phyloP scores from a whole-genome alignment of 257 asterid genomes.

The Nicotiana obtusifolia region DNA sequence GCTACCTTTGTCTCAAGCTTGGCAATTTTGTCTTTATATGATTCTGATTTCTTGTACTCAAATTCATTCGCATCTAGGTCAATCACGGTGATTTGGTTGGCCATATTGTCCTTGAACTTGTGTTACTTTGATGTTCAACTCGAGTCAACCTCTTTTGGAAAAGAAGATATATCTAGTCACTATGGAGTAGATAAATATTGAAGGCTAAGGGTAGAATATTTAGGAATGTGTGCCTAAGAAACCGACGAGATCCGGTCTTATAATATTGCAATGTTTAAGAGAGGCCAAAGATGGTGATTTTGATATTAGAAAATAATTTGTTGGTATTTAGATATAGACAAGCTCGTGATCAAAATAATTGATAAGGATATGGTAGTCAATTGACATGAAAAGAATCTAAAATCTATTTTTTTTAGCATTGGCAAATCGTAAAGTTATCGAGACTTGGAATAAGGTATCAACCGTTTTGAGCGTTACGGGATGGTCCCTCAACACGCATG shows the following conservation, averaged over 20 bases:
- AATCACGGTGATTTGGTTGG: background rate
- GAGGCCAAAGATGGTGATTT: no score
- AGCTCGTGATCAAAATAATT: no score
- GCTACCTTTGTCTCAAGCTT: background rate
- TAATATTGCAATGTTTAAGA: no score
- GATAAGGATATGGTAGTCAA: no score
- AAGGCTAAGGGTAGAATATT: background rate
- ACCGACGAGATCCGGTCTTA: background rate
- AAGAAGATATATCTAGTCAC: background rate
- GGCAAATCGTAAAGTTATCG: no score
- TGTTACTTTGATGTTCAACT: background rate
- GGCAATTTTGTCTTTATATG: background rate
- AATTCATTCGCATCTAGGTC: background rate
- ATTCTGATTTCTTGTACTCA: fast-evolving
- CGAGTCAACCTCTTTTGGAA: background rate
- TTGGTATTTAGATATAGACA: no score
- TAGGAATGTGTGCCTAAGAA: background rate
- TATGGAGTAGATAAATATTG: fast-evolving
- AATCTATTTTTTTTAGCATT: no score
- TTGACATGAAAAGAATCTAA: no score
- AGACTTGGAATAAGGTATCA: no score
- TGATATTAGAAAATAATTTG: no score
- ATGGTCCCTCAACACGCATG: no score
- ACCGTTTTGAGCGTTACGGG: no score
- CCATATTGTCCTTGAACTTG: background rate